phyloP scores from a whole-genome alignment of 768 basidiomycete species.

The Phallus indusiatus region DNA sequence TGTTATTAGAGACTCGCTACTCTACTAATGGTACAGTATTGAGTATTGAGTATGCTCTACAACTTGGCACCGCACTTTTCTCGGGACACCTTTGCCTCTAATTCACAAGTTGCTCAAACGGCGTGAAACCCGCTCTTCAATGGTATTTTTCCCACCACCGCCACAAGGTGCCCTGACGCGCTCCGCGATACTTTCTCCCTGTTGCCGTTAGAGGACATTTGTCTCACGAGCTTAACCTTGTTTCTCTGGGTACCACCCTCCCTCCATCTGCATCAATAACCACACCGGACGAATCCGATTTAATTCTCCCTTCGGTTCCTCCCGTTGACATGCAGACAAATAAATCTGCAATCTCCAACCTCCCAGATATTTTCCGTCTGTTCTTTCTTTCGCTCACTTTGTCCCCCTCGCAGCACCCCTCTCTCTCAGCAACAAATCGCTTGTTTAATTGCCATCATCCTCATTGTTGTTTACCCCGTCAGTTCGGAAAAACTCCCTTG shows the following conservation, averaged over 20 bases:
- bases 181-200: conserved; percentile 2
- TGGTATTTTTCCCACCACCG: conserved; percentile 2
- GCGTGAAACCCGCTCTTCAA: background rate
- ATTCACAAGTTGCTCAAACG: background rate
- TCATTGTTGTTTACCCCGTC: too few species aligned
- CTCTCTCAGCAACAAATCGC: too few species aligned
- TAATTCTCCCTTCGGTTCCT: background rate
- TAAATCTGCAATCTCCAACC: too few species aligned
- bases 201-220: conserved; percentile 3
- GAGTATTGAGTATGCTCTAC: too few species aligned
- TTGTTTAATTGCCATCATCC: too few species aligned
- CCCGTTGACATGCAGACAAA: background rate
- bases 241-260: background rate
- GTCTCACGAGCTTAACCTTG: background rate
- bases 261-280: background rate
- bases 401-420: too few species aligned
- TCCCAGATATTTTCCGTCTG: too few species aligned
- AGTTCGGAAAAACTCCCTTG: too few species aligned
- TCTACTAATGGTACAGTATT: too few species aligned
- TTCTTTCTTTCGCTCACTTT: too few species aligned
- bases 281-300: background rate
- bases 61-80: background rate
- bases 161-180: background rate
- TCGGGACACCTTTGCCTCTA: background rate
- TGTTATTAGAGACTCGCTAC: background rate